Percentiles rank a stretch among this genome's conserved stretches.
These are phyloP conservation scores for Aspergillus udagawae DNA, from an alignment of 2,329 filamentous ascomycete species.

Conservation along the genomic window DNA sequence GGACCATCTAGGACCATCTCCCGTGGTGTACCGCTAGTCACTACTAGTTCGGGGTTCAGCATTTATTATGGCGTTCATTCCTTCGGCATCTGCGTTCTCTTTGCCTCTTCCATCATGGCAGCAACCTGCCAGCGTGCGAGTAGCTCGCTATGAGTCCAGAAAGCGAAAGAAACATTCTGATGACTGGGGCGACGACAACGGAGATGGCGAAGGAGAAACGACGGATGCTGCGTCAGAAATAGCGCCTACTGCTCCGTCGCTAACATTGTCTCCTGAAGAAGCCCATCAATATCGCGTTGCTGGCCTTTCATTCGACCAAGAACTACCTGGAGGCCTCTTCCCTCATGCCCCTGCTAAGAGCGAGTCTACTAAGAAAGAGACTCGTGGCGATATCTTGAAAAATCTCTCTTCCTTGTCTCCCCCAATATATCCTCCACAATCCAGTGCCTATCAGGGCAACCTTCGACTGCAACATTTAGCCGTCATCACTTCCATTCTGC, in stretches of 20 bases:
- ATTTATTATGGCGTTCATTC: slow-evolving; percentile 24
- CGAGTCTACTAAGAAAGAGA: slow-evolving; percentile 9
- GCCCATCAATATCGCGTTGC: slow-evolving; percentile 42
- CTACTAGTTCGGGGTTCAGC: slow-evolving; percentile 2
- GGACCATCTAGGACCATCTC: no score
- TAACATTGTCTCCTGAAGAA: slow-evolving; percentile 38
- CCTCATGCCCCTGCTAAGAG: slow-evolving; percentile 33
- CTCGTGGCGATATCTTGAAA: slow-evolving; percentile 16
- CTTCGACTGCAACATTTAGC: slow-evolving; percentile 55
- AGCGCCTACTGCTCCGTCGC: slow-evolving; percentile 17
- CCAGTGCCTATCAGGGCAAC: slow-evolving; percentile 29
- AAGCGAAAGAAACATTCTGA: slow-evolving; percentile 31
- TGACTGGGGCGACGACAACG: slow-evolving; percentile 23
- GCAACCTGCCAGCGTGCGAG: slow-evolving; percentile 33
- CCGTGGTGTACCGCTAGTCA: neutral
- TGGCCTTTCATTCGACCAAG: slow-evolving; percentile 35
- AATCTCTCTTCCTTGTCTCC: slow-evolving; percentile 29
- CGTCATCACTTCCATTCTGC: slow-evolving; percentile 65
- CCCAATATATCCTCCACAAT: slow-evolving; percentile 32
- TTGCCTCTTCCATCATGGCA: slow-evolving; percentile 36
- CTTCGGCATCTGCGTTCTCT: slow-evolving; percentile 34
- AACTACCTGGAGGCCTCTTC: slow-evolving; percentile 39
- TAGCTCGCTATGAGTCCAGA: slow-evolving; percentile 31
- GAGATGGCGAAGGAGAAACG: slow-evolving; percentile 22
- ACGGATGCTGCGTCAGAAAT: slow-evolving; percentile 27